A percentile compares a stretch with the other conserved stretches of the same genome.
These are phyloP conservation scores for Termitomyces bulborhizus DNA, from an alignment of 768 basidiomycete species.

Conservation along the genomic window DNA sequence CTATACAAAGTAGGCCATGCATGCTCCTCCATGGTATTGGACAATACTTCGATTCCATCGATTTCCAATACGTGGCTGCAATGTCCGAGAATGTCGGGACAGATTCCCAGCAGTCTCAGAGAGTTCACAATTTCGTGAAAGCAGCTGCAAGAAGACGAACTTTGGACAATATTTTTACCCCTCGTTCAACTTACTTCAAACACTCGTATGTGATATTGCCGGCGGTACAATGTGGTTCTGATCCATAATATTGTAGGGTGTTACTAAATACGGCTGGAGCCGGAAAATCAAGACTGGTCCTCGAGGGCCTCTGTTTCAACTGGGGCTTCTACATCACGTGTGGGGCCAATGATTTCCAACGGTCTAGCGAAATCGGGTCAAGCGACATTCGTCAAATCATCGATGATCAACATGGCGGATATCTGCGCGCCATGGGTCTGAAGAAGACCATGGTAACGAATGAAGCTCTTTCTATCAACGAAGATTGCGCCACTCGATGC, in stretches of 20 bases:
- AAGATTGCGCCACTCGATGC: no score
- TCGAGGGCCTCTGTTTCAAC: not conserved
- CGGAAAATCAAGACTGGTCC: not conserved
- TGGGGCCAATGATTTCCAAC: not conserved
- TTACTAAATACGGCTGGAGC: not conserved
- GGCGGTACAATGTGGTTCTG: not conserved
- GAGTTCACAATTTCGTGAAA: not conserved
- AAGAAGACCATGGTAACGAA: not conserved
- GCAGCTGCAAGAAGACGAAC: not conserved
- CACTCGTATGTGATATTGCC: not conserved
- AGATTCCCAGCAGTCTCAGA: not conserved
- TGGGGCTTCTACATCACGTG: not conserved
- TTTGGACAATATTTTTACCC: not conserved
- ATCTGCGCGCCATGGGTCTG: not conserved
- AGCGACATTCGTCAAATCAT: not conserved
- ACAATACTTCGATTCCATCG: not conserved
- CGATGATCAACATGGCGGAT: not conserved
- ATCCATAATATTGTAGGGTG: not conserved
- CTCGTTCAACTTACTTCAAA: not conserved
- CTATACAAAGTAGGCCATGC: slow-evolving; percentile 42
- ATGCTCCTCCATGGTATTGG: slow-evolving; percentile 1
- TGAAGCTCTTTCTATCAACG: not conserved
- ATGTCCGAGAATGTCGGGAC: not conserved
- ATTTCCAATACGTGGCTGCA: not conserved
- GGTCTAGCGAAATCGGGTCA: not conserved